Evolutionary conservation across 2,329 filamentous ascomycete genomes (phyloP).

Genomic region (Aspergillus versicolor): DNA sequence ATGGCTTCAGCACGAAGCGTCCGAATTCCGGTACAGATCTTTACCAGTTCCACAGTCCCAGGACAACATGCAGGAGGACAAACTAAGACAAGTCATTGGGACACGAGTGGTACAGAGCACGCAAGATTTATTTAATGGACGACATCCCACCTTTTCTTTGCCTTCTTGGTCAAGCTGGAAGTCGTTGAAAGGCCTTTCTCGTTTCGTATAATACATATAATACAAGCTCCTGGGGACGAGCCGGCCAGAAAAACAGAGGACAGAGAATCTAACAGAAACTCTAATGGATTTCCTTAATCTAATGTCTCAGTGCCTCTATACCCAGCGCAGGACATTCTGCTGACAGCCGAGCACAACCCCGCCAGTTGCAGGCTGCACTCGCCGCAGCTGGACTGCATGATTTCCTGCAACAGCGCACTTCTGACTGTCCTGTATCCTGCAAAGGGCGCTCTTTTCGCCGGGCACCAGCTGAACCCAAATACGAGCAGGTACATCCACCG

Average conservation of each 20-base stretch:
- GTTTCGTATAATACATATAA: neutral
- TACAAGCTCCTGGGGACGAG: too few species aligned
- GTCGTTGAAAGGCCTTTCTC: neutral
- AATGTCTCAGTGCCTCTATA: neutral
- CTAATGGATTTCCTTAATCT: too few species aligned
- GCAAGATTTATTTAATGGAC: neutral
- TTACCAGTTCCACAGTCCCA: neutral
- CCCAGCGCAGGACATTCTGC: neutral
- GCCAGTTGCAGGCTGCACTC: neutral
- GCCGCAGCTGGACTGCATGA: neutral
- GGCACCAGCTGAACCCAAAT: neutral
- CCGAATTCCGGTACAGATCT: slow-evolving; percentile 1
- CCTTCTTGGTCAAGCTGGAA: neutral
- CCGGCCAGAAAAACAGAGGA: too few species aligned
- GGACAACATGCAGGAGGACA: neutral
- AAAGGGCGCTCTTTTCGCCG: neutral
- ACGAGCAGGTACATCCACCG: neutral
- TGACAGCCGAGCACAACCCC: neutral
- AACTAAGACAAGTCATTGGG: neutral
- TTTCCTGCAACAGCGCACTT: neutral
- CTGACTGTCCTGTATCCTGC: neutral
- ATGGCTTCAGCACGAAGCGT: slow-evolving; percentile 3
- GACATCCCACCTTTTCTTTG: neutral
- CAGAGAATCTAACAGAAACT: too few species aligned
- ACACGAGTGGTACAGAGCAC: neutral